These are phyloP conservation scores for Castanospermum australe DNA, from an alignment of 306 rosid species.

Conservation along the genomic window DNA sequence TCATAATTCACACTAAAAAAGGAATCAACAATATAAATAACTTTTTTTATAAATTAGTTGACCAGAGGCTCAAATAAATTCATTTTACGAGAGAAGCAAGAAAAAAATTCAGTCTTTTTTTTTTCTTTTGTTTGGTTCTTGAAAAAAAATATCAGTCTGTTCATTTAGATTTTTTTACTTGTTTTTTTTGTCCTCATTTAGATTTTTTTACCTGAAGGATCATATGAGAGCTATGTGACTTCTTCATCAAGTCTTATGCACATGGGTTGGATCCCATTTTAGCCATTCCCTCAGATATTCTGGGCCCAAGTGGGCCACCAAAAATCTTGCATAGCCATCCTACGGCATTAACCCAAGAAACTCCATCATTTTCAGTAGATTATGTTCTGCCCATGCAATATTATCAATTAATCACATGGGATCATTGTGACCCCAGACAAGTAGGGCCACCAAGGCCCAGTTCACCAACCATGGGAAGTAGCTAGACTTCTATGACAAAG, in stretches of 20 bases:
- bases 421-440: neutral
- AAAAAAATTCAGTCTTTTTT: too few species aligned
- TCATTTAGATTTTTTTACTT: neutral
- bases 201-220: neutral
- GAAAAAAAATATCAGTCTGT: neutral
- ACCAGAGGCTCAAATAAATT: too few species aligned
- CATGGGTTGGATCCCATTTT: neutral
- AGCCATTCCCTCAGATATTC: neutral
- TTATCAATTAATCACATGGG: neutral
- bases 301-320: conserved; percentile 26
- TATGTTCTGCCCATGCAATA: neutral
- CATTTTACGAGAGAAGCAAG: too few species aligned
- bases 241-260: neutral
- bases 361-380: neutral
- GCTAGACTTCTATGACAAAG: neutral
- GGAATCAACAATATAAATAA: too few species aligned
- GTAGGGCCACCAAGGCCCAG: conserved; percentile 21
- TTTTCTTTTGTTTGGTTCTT: too few species aligned
- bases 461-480: conserved; percentile 3
- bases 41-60: too few species aligned
- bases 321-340: neutral
- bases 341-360: neutral
- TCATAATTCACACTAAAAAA: too few species aligned
- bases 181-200: too few species aligned
- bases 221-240: conserved; percentile 16